Base-by-base conservation (phyloP, 2,329 filamentous ascomycete genomes). In the Xylariomycetidae sp. region DNA sequence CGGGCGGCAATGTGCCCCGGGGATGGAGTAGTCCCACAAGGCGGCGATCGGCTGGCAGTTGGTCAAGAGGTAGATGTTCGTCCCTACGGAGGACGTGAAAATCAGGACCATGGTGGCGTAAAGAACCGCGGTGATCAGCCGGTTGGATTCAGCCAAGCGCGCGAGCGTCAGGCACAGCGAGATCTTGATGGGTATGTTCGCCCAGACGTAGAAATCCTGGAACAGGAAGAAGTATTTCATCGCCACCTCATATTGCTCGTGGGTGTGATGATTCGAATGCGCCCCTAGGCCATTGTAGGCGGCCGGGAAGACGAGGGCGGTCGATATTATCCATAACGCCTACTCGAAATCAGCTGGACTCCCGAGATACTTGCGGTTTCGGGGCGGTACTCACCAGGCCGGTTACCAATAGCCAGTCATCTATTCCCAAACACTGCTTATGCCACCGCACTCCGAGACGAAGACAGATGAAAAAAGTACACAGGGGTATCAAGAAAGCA, bases 151-250 rank as follows among this genome's bases (percentile, higher is more conserved):
- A n/a, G n/a, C n/a, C n/a, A n/a, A n/a, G n/a, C n/a, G n/a, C n/a
- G n/a, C n/a, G n/a, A n/a, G n/a, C n/a, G n/a, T n/a, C n/a, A n/a
- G n/a, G n/a, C 14, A n/a, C 5, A 38, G 23, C 7, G 26, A 32
- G 3, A 19, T 25, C 31, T 34, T 38, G 35, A 38, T 38, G 4
- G 31, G 35, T 13, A 38, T 34, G 19, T 31, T 38, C 14, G 31
- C 25, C 35, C 35, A 38, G 12, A 34, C 27, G 20, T 38, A 38
- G 17, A 38, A 34, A 18, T 34, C 26, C 30, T 38, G 35, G 27
- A 38, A 38, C n/a, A 38, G 20, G 27, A 30, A 38, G 31, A 34
- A 38, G 13, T 31, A 34, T 18, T 31, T 38, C 18, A 25, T 14
- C 17, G 35, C 31, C 25, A 15, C n/a, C 5, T 23, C 18, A 10